Base-by-base conservation (phyloP, 2,329 filamentous ascomycete genomes). In the Macroventuria anomochaeta region DNA sequence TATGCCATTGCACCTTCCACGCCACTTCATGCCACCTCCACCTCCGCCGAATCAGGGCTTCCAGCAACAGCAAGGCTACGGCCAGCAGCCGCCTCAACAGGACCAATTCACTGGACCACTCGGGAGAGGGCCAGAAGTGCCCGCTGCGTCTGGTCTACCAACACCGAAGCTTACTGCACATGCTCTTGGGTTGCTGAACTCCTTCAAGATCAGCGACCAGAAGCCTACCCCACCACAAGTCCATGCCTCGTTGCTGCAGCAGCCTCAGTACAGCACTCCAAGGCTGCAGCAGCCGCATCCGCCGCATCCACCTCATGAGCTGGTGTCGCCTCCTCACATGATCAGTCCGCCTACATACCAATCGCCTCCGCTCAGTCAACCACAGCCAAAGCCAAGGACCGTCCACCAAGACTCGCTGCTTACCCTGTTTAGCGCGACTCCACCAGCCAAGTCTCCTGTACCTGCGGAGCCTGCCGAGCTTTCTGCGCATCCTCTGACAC, bases 121-220 rank as follows among this genome's bases (percentile, higher is more conserved):
- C 50, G 75, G 76, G n/a, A 43, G 63, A 44, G 47, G 47, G 13
- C 76, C 79, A 33, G 70, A 74, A 29, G 78, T 82, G 25, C 85
- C 85, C 1, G 78, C 82, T 28, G 82, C 85, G 5, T 70, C 84
- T 61, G 82, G 83, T 44, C 67, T 88, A 20, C 85, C 85, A 13
- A 77, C 81, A 32, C 83, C 84, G 6, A 83, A 81, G 57, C 77
- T 87, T 26, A 86, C 77, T 29, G 79, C 79, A 11, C 84, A 88
- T 67, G 79, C 83, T 1, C 75, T 83, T 53, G 78, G 79, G n/a
- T 69, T 88, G 28, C 72, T 88, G 41, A 83, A 81, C 61, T 78
- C 82, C 1, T 86, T 88, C 75, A 86, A 81, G 55, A 65, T 67
- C 12, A 64, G 63, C 11, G 65, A 69, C 25, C 53, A 59, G 29